A percentile compares a stretch with the other conserved stretches of the same genome.
Evolutionary conservation across 257 asterid genomes (phyloP).

Genomic region (Vinca minor): DNA sequence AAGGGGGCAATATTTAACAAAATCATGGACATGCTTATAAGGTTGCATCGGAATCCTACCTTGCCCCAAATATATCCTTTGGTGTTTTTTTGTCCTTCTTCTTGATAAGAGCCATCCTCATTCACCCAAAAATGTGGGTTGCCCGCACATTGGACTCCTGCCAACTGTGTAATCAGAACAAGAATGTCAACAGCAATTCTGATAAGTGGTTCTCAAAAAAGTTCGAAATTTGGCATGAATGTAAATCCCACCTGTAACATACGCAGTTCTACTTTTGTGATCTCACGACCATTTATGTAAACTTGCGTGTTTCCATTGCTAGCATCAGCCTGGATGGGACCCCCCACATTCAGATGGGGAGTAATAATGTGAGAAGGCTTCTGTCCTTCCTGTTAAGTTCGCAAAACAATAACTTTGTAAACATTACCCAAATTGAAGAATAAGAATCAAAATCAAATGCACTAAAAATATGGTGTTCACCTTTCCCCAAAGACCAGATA

Average conservation of each 20-base stretch:
- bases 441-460: slow-evolving; percentile 1
- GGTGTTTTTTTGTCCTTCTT: slow-evolving; percentile 91
- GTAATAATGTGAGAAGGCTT: slow-evolving; percentile 83
- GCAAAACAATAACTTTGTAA: slow-evolving; percentile 16
- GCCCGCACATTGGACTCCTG: slow-evolving; percentile 98
- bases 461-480: slow-evolving; percentile 18
- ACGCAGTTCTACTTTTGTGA: slow-evolving; percentile 81
- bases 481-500: slow-evolving; percentile 68
- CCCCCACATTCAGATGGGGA: slow-evolving; percentile 91
- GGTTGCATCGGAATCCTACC: slow-evolving; percentile 53
- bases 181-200: slow-evolving; percentile 7
- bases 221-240: slow-evolving; percentile 16
- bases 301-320: slow-evolving; percentile 89
- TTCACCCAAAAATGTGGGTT: slow-evolving; percentile 99
- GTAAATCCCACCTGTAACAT: slow-evolving; percentile 47
- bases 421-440: slow-evolving; percentile 8
- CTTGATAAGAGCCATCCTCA: slow-evolving; percentile 97
- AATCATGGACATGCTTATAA: slow-evolving; percentile 4
- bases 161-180: slow-evolving; percentile 41
- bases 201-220: slow-evolving; percentile 16
- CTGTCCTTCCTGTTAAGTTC: slow-evolving; percentile 74
- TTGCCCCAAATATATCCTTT: slow-evolving; percentile 98
- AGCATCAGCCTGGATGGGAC: slow-evolving; percentile 65
- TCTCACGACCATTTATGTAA: slow-evolving; percentile 83
- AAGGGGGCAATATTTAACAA: slow-evolving; percentile 14